Percentiles rank a stretch among this genome's conserved stretches.
Conservation (phyloP, 257 asterid genomes). For the Thymus mandschuricus region DNA sequence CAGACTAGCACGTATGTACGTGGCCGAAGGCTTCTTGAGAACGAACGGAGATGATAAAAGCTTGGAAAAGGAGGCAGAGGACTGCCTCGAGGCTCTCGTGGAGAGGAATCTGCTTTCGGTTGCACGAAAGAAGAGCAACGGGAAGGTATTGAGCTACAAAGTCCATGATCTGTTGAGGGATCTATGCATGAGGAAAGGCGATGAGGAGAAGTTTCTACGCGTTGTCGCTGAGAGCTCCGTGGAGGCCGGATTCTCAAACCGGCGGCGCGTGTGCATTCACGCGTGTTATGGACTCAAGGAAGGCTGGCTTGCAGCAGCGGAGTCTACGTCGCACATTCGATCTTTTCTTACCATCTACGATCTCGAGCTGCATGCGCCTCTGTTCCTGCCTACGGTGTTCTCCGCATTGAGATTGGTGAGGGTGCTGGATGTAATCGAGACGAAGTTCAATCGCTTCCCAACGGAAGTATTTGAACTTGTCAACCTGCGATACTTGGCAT, state of each 20-base stretch:
- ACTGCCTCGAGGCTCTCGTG: no score
- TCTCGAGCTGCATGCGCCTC: no score
- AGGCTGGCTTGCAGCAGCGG: background rate
- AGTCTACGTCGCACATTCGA: background rate
- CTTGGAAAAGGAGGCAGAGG: no score
- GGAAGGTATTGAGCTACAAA: background rate
- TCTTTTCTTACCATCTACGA: no score
- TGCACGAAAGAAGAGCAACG: no score
- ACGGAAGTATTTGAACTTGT: background rate
- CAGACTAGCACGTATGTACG: background rate
- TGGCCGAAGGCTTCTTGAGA: background rate
- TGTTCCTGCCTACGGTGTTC: no score
- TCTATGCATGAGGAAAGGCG: background rate
- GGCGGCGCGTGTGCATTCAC: background rate
- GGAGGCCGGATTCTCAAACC: background rate
- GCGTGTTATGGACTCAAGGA: background rate
- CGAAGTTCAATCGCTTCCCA: background rate
- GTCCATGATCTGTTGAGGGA: background rate
- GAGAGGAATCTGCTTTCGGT: no score
- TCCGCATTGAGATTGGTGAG: background rate
- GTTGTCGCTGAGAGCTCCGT: background rate
- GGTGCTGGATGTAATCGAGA: background rate
- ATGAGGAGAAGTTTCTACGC: background rate
- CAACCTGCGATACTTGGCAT: background rate
- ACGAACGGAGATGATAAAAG: background rate